These are phyloP conservation scores for Chaetomiaceae sp. DNA, from an alignment of 2,329 filamentous ascomycete species.

Conservation along the genomic window DNA sequence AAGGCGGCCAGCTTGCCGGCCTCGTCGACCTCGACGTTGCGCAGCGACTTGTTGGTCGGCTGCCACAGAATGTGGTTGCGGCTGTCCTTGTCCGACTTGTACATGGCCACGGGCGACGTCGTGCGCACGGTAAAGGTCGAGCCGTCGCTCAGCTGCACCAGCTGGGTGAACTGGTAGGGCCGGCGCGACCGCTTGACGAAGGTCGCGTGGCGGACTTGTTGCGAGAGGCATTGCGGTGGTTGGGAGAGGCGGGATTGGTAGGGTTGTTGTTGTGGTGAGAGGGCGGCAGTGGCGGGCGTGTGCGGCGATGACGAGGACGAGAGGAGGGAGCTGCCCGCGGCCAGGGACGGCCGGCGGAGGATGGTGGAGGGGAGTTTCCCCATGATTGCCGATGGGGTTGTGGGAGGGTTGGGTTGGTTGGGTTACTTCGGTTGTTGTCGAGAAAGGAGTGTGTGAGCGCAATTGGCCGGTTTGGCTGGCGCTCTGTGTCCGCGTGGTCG, in stretches of 20 bases:
- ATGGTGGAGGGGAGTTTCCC: constrained; percentile 31
- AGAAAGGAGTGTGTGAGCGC: neutral
- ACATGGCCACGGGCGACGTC: constrained; percentile 61
- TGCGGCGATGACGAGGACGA: constrained; percentile 19
- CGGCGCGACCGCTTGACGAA: constrained; percentile 83
- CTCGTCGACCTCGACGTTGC: constrained; percentile 92
- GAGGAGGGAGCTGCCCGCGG: constrained; percentile 16
- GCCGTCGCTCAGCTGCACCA: constrained; percentile 88
- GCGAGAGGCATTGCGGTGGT: constrained; percentile 18
- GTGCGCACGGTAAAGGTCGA: constrained; percentile 76
- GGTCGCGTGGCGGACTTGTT: constrained; percentile 66
- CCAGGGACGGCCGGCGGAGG: constrained; percentile 27
- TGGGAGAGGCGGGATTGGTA: no score
- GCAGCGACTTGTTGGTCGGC: constrained; percentile 70
- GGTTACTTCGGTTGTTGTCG: constrained; percentile 9
- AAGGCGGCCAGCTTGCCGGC: constrained; percentile 85
- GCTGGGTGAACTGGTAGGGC: constrained; percentile 95
- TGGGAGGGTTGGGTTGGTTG: constrained; percentile 4
- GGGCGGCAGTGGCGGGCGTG: constrained; percentile 5
- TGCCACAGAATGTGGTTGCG: constrained; percentile 91
- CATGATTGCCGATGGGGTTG: constrained; percentile 14
- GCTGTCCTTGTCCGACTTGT: constrained; percentile 68
- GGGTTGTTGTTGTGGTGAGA: constrained; percentile 10
- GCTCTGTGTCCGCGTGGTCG: constrained; percentile 2
- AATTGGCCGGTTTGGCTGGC: constrained; percentile 4